phyloP scores from a whole-genome alignment of 73 alveolate species.

The Stentor roeselii region DNA sequence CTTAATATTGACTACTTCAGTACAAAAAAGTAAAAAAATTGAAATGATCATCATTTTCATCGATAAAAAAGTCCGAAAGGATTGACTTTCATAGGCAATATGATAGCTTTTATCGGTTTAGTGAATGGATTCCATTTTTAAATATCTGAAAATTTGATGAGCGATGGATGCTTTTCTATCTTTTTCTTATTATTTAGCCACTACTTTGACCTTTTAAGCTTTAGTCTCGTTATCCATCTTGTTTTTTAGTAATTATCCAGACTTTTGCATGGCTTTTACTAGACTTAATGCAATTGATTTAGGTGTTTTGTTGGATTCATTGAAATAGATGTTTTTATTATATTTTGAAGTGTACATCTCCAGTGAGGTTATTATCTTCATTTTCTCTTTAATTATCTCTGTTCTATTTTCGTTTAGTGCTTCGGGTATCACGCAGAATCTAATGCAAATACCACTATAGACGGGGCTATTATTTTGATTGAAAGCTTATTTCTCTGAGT shows the following conservation, averaged over 20 bases:
- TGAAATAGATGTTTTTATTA: constrained; percentile 9
- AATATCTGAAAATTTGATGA: not conserved
- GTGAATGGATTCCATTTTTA: not conserved
- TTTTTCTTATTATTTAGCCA: not conserved
- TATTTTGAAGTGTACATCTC: not conserved
- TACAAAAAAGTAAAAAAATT: not conserved
- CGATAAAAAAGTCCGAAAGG: not conserved
- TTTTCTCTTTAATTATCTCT: not conserved
- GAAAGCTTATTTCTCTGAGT: not conserved
- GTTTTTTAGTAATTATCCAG: not conserved
- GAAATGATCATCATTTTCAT: not conserved
- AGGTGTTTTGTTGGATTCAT: not conserved
- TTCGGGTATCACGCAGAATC: not conserved
- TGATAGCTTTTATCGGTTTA: not conserved
- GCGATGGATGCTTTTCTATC: too few relatives aligned
- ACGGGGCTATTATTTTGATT: not conserved
- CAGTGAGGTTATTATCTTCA: not conserved
- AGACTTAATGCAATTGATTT: not conserved
- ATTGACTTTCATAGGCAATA: not conserved
- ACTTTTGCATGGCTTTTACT: not conserved
- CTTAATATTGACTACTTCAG: not conserved
- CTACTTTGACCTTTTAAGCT: not conserved
- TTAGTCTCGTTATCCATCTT: not conserved
- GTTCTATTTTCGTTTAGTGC: not conserved
- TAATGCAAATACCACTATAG: not conserved